These are phyloP conservation scores for Yamadazyma sp. DNA, from an alignment of 1,139 yeast species.

Conservation along the genomic window DNA sequence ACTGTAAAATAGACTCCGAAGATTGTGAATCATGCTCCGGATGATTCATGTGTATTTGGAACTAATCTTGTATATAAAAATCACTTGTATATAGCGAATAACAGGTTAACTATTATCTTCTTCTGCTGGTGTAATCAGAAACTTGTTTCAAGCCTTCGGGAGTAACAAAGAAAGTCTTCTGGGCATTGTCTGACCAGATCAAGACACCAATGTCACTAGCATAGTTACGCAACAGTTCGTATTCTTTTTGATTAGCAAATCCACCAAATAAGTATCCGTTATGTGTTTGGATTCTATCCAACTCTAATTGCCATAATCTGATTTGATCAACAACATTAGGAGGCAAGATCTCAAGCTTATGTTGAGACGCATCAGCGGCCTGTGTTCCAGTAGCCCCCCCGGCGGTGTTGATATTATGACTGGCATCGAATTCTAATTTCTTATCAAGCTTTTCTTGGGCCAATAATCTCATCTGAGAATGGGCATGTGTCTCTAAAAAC, in stretches of 20 bases:
- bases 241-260: constrained; percentile 76
- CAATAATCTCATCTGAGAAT: constrained; percentile 78
- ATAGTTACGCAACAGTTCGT: constrained; percentile 66
- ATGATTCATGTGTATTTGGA: background rate
- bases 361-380: constrained; percentile 32
- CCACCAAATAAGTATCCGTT: constrained; percentile 90
- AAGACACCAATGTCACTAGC: constrained; percentile 91
- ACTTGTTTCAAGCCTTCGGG: constrained; percentile 87
- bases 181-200: constrained; percentile 75
- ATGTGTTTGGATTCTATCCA: constrained; percentile 86
- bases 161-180: constrained; percentile 75
- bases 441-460: constrained; percentile 70
- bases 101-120: constrained; percentile 19
- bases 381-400: constrained; percentile 38
- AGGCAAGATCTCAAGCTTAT: constrained; percentile 68
- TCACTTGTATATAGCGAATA: constrained; percentile 2
- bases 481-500: constrained; percentile 89
- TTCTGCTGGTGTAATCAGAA: constrained; percentile 79
- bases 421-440: constrained; percentile 63
- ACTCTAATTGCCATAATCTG: constrained; percentile 91
- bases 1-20: constrained; percentile 40
- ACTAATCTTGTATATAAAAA: constrained; percentile 8
- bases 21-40: constrained; percentile 52
- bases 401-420: constrained; percentile 54
- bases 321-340: constrained; percentile 97